phyloP scores from a whole-genome alignment of 257 asterid species.

The Parsonsia alboflavescens region DNA sequence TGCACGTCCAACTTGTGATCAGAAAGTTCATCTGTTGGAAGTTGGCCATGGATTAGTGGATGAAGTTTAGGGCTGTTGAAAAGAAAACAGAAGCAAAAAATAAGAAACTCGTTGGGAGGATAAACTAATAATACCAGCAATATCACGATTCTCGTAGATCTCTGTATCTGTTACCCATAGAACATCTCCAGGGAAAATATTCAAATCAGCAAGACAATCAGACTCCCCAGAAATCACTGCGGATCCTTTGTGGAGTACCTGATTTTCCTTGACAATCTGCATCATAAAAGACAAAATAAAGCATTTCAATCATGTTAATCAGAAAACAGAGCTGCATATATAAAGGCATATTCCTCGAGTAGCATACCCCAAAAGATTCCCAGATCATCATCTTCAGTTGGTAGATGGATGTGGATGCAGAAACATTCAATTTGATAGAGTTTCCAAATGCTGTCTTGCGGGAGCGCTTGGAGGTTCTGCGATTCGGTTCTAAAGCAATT shows the following conservation, averaged over 20 bases:
- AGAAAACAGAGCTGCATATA: neutral
- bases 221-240: conserved; percentile 64
- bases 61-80: neutral
- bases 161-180: conserved; percentile 95
- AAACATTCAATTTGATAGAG: conserved; percentile 74
- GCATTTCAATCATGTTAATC: neutral
- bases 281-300: conserved; percentile 9
- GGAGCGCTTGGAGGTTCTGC: conserved; percentile 93
- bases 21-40: conserved; percentile 73
- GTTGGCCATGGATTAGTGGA: conserved; percentile 11
- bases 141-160: conserved; percentile 93
- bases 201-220: conserved; percentile 72
- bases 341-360: neutral
- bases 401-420: conserved; percentile 80
- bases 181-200: conserved; percentile 87
- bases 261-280: conserved; percentile 96
- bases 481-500: conserved; percentile 55
- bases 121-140: conserved; percentile 62
- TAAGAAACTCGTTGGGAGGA: neutral
- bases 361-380: conserved; percentile 95
- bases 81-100: neutral
- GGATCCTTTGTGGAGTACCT: conserved; percentile 89
- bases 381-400: conserved; percentile 99
- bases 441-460: conserved; percentile 77
- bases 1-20: conserved; percentile 52